Evolutionary conservation across 2,329 filamentous ascomycete genomes (phyloP), one percentile per base, ranked within the genome.

Genomic region (Myriosclerotinia scirpicola): DNA sequence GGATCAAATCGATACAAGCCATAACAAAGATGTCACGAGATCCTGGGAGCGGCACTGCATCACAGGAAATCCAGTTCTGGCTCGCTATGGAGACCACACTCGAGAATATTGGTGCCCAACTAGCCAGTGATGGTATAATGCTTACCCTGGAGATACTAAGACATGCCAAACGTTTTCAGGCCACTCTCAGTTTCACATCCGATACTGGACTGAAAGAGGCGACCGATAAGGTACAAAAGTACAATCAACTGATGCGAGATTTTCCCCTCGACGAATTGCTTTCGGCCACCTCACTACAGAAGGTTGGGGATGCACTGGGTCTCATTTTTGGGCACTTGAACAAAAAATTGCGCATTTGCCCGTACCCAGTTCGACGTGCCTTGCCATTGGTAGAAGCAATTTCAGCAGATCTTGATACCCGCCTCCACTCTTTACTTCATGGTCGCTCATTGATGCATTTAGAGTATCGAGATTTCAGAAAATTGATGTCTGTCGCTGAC

Each of bases 11-110:
- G 14, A 99, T 99, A 71, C 94, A 97, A 77, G 90, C 90, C 58
- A 96, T 97, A 73, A 99, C 95, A 50, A 96, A 96, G 80, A 90
- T 97, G 82, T 92, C 92, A 52, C 88, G 93, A 75, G 95, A 99
- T 73, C 88, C 92, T 0, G 81, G 83, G 5, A 85, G 75, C 82
- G 84, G 88, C 42, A 96, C 93, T 30, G 95, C 95, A 42, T 94
- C 92, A 66, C 95, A 98, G 78, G 95, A 99, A 78, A 97, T 99
- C 78, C 97, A 97, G 78, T 99, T 99, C 76, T 99, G 95, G 95
- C 79, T 99, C 61, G 96, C 93, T 2, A 97, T 99, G 91, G 96
- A 99, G 78, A 90, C 90, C 20, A 92, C 93, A 5, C 80, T 99
- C 70, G 93, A 97, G 77, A 90, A 90, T 38, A 97, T 99, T 68